Conservation (phyloP, 192 early-diverging fungal genomes). For the Gigaspora rosea region DNA sequence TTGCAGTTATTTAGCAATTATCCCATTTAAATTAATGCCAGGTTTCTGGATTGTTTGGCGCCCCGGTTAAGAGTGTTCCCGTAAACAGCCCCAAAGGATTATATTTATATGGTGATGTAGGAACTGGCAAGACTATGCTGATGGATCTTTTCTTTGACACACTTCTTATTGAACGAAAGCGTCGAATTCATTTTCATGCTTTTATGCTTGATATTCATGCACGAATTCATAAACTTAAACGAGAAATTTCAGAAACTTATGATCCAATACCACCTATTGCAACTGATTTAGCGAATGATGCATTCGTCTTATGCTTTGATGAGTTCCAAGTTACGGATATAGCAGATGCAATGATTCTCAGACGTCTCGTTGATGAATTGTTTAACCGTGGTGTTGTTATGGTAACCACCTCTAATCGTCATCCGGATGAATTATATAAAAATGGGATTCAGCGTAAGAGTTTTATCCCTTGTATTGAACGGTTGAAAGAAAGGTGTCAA, state of each 20-base stretch:
- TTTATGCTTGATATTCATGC: constrained; percentile 95
- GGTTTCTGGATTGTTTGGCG: constrained; percentile 36
- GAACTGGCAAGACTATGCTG: constrained; percentile 92
- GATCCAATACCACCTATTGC: constrained; percentile 80
- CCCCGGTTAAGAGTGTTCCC: constrained; percentile 18
- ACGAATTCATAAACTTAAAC: constrained; percentile 65
- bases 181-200: constrained; percentile 94
- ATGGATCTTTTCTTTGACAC: constrained; percentile 96
- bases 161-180: constrained; percentile 67
- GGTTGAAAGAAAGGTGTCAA: constrained; percentile 78
- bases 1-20: not conserved
- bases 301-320: constrained; percentile 92
- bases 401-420: constrained; percentile 92
- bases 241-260: constrained; percentile 44
- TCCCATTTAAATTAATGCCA: not conserved
- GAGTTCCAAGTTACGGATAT: constrained; percentile 99
- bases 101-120: constrained; percentile 76
- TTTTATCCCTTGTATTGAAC: constrained; percentile 90
- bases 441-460: constrained; percentile 93
- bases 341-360: constrained; percentile 93
- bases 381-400: constrained; percentile 82
- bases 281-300: constrained; percentile 74
- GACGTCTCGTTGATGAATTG: constrained; percentile 79
- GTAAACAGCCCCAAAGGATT: constrained; percentile 50
- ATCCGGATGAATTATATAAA: constrained; percentile 90